Evolutionary conservation across 139 green algal genomes (phyloP), one percentile per base, ranked within the genome.

Genomic region (Micractinium sp.): DNA sequence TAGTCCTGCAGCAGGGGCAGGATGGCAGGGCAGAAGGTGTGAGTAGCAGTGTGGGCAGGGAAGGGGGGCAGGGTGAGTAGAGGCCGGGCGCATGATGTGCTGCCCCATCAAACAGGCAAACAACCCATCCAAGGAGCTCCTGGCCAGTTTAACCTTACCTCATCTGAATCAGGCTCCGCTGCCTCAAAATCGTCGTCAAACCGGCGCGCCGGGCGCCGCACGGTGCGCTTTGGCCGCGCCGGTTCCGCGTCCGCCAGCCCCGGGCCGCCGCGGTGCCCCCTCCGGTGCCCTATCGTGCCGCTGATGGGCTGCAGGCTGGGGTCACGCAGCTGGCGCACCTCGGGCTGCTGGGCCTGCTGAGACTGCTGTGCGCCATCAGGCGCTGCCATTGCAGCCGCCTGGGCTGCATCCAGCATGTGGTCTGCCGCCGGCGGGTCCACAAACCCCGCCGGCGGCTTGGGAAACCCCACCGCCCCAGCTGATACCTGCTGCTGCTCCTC

Each of bases 171-270:
- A 5, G 63, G 60, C 53, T 89, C 73, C 0, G 75, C 75, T 2
- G 35, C 86, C 60, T 89, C 86, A 67, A 78, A 89, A 29, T 89
- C 86, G n/a, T 90, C 78, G 39, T 82, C 87, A 80, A 85, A 90
- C 61, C 77, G 87, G 38, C 78, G 78, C 2, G 78, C 66, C 4
- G 87, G 87, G 16, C 60, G 77, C 3, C 87, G 77, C 56, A 90
- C 78, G 15, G 78, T 86, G 77, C 87, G 87, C 61, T 76, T 77
- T 33, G 87, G 78, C 75, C 86, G 87, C 19, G 63, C n/a, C 29
- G 18, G 27, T 66, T 87, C 83, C 19, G 29, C 83, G 41, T 87
- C 83, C 14, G 31, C 60, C 27, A 79, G 83, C 33, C 33, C 83
- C 2, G 83, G 83, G 25, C 63, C 36, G 27, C 53, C n/a, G 29